Base-by-base conservation (phyloP, 1,284 basidiomycete species). In the Trametes pubescens region DNA sequence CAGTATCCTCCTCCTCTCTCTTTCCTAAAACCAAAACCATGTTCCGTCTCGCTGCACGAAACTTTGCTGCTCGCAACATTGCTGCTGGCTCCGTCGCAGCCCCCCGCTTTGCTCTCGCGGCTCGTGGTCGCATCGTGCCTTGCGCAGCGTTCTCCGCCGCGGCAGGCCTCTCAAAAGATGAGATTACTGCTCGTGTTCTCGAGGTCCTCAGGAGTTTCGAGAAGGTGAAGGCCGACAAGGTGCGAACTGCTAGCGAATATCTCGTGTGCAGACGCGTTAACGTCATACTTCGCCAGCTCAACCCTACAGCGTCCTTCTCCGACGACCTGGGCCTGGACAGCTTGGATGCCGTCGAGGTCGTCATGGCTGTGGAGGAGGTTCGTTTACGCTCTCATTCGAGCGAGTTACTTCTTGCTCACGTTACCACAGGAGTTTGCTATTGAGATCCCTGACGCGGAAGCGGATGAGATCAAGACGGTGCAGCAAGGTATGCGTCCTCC, bases 341-440 rank as follows among this genome's bases (percentile, higher is more conserved):
- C 74, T 83, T 99, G 75, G 98, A 99, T 79, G 89, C 96, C 51
- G 97, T 99, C 48, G 98, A 99, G 80, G 96, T 99, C 48, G 95
- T 99, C 73, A 99, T 99, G 96, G 96, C 97, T 52, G 93, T 99
- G 71, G 98, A 99, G 82, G 97, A 99, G 90, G 97, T 95, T 77
- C 49, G 81, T 62, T 48, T 32, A 21, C 18, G 24, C 34, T 53
- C 40, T 13, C 43, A 4, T 29, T 22, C 16, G 26, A 3, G 13
- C 7, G 32, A 32, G 29, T 32, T 21, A 13, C 21, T 29, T 8
- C 10, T 8, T 37, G 35, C 59, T 65, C 18, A 61, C 44, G 53
- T 54, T 8, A 40, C 18, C 11, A 29, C 69, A 95, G 94, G 94
- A 94, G 71, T 94, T 94, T 74, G 81, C 84, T 35, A 93, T 95